phyloP scores from a whole-genome alignment of 1,139 yeast genomes.

The Lodderomyces oxycetoniae region DNA sequence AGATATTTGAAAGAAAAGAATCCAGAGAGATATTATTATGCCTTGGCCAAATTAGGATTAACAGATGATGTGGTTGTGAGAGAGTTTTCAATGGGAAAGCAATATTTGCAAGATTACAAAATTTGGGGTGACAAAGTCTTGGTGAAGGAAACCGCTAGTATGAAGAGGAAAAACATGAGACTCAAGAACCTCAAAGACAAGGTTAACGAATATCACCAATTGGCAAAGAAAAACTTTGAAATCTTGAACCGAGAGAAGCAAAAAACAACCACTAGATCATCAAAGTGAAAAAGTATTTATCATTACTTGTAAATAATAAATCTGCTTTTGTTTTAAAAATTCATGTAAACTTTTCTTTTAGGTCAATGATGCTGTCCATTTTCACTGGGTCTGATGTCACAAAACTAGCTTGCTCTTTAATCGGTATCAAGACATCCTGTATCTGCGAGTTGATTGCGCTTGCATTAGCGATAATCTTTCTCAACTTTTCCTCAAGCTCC shows the following conservation, averaged over 20 bases:
- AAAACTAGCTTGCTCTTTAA: constrained; percentile 2
- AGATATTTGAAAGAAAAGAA: constrained; percentile 75
- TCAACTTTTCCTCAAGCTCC: constrained; percentile 25
- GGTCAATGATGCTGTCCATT: constrained; percentile 1
- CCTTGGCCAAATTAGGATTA: constrained; percentile 82
- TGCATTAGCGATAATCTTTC: constrained; percentile 19
- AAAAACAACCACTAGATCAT: not conserved
- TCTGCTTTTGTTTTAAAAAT: not conserved
- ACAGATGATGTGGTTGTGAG: constrained; percentile 71
- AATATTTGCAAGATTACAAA: constrained; percentile 79
- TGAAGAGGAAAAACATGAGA: constrained; percentile 31
- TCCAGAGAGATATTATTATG: constrained; percentile 79
- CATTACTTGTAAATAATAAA: not conserved
- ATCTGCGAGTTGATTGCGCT: not conserved
- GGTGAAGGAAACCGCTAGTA: constrained; percentile 37
- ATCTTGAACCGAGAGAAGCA: constrained; percentile 5
- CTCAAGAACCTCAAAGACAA: constrained; percentile 37
- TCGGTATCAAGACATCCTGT: constrained; percentile 2
- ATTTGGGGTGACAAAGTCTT: constrained; percentile 66
- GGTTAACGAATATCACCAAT: constrained; percentile 35
- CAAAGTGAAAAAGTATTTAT: not conserved
- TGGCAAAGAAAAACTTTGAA: constrained; percentile 39
- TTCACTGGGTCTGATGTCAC: not conserved
- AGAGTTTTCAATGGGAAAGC: constrained; percentile 81
- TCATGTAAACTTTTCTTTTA: not conserved